Conservation (phyloP, 495 filamentous ascomycete genomes). For the Neurospora pannonica region DNA sequence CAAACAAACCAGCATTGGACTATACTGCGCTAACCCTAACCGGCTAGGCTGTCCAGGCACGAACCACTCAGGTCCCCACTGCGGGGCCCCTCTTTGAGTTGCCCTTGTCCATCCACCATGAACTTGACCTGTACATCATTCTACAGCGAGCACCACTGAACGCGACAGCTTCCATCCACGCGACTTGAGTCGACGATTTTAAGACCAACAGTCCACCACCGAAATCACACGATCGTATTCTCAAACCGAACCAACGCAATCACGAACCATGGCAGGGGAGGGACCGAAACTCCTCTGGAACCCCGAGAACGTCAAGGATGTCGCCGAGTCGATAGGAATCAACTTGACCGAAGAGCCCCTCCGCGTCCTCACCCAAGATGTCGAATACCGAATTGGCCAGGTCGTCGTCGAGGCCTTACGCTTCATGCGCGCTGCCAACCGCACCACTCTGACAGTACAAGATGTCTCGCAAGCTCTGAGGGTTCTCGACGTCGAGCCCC, state of each 20-base stretch:
- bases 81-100: not conserved
- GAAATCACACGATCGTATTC: not conserved
- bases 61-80: not conserved
- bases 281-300: conserved; percentile 66
- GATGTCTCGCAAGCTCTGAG: conserved; percentile 76
- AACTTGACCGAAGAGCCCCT: conserved; percentile 70
- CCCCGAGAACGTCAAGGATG: conserved; percentile 86
- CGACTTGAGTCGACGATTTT: not conserved
- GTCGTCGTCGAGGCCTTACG: conserved; percentile 89
- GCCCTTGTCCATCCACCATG: not conserved
- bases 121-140: not conserved
- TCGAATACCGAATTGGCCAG: conserved; percentile 87
- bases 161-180: not conserved
- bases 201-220: not conserved
- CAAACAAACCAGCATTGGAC: too few species aligned
- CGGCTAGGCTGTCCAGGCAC: not conserved
- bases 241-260: not conserved
- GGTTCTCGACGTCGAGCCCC: conserved; percentile 82
- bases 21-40: not conserved
- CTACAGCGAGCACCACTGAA: not conserved
- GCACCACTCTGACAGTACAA: conserved; percentile 72
- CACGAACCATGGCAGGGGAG: conserved; percentile 6
- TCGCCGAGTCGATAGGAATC: conserved; percentile 91
- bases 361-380: conserved; percentile 78
- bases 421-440: conserved; percentile 82